These are phyloP conservation scores for Lactarius deliciosus DNA, from an alignment of 768 basidiomycete genomes.

Conservation along the genomic window DNA sequence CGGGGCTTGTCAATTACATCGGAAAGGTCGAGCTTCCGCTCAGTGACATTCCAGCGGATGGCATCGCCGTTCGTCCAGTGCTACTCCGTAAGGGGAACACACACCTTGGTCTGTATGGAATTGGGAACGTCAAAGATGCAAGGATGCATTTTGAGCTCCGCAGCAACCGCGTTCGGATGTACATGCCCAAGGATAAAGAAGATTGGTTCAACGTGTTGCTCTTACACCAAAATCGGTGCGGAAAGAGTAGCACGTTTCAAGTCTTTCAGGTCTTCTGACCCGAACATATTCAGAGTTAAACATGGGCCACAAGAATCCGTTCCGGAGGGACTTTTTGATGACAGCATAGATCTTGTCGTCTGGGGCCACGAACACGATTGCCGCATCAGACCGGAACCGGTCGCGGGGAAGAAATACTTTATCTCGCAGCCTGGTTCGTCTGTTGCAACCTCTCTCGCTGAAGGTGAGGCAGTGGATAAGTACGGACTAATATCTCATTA, in stretches of 20 bases:
- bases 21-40: slow-evolving; percentile 90
- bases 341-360: slow-evolving; percentile 87
- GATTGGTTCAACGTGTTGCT: slow-evolving; percentile 95
- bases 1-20: slow-evolving; percentile 96
- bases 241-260: not conserved
- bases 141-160: slow-evolving; percentile 95
- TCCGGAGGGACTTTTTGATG: slow-evolving; percentile 96
- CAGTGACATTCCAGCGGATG: slow-evolving; percentile 67
- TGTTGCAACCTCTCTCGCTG: slow-evolving; percentile 90
- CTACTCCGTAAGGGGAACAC: slow-evolving; percentile 87
- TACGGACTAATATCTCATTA: slow-evolving; percentile 35
- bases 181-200: slow-evolving; percentile 87
- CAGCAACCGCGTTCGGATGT: slow-evolving; percentile 94
- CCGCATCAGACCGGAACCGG: slow-evolving; percentile 84
- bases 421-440: slow-evolving; percentile 95
- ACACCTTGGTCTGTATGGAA: slow-evolving; percentile 87
- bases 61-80: slow-evolving; percentile 88
- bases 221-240: slow-evolving; percentile 94
- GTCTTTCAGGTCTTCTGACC: not conserved
- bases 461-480: slow-evolving; percentile 93
- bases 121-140: slow-evolving; percentile 96
- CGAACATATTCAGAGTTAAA: slow-evolving; percentile 61
- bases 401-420: slow-evolving; percentile 87
- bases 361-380: slow-evolving; percentile 99
- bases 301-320: slow-evolving; percentile 94